Evolutionary conservation across 2,329 filamentous ascomycete genomes (phyloP).

Genomic region (Pseudogymnoascus pannorum): DNA sequence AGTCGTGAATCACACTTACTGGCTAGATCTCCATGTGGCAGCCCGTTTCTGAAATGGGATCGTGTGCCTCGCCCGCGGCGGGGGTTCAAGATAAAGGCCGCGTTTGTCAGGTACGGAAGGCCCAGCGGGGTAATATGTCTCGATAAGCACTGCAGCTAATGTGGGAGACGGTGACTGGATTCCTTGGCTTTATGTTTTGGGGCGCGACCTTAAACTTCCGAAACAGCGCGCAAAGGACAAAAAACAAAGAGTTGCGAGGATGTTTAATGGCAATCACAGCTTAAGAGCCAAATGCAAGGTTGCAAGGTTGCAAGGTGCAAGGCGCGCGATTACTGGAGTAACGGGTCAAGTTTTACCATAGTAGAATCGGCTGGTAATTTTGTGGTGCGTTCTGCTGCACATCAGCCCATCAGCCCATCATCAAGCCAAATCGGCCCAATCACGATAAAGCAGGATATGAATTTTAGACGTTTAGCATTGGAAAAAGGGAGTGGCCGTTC

Average conservation of each 20-base stretch:
- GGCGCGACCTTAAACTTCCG: constrained; percentile 5
- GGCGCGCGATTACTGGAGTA: background rate
- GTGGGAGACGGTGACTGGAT: background rate
- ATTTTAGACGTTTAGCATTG: background rate
- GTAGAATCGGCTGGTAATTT: background rate
- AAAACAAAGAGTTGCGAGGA: background rate
- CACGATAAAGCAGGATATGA: background rate
- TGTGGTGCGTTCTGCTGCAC: background rate
- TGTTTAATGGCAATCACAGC: background rate
- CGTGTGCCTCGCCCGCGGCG: constrained; percentile 4
- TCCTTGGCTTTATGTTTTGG: background rate
- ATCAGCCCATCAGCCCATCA: background rate
- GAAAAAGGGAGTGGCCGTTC: background rate
- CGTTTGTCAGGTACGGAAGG: constrained; percentile 6
- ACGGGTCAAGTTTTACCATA: background rate
- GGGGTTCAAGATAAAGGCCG: constrained; percentile 1
- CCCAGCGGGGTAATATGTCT: constrained; percentile 1
- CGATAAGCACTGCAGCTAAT: constrained; percentile 8
- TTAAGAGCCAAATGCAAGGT: background rate
- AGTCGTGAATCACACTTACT: background rate
- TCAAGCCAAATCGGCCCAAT: background rate
- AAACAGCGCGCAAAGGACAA: constrained; percentile 1
- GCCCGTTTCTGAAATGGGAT: background rate
- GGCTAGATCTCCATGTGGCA: constrained; percentile 4
- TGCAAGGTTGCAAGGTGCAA: background rate